These are phyloP conservation scores for Aspergillus piperis DNA, from an alignment of 2,329 filamentous ascomycete genomes.

Conservation along the genomic window DNA sequence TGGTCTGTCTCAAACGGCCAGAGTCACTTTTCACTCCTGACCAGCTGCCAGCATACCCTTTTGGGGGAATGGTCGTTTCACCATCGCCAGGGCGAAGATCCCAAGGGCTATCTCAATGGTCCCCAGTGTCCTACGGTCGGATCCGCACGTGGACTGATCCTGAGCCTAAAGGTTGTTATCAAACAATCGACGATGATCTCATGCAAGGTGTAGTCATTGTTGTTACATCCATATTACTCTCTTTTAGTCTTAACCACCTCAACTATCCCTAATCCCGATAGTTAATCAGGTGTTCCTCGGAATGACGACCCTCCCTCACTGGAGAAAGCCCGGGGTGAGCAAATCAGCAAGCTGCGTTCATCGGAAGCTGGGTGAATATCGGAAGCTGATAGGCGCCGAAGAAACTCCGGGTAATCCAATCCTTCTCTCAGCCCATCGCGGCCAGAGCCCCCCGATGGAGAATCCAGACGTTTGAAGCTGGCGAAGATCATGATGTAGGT, in stretches of 20 bases:
- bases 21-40: neutral
- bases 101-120: neutral
- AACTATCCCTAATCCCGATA: neutral
- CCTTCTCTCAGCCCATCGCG: neutral
- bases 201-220: neutral
- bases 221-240: neutral
- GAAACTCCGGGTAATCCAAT: neutral
- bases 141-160: constrained; percentile 1
- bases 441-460: neutral
- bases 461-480: neutral
- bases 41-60: neutral
- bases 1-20: neutral
- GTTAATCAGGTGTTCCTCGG: neutral
- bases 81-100: constrained; percentile 5
- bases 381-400: neutral
- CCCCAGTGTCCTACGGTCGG: neutral
- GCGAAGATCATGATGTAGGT: neutral
- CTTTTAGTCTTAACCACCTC: neutral
- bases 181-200: neutral
- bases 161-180: neutral
- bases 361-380: neutral
- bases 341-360: neutral
- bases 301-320: neutral
- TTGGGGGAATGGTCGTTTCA: neutral
- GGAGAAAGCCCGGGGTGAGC: neutral